phyloP scores from a whole-genome alignment of 2,329 filamentous ascomycete genomes.

The Beauveria caledonica region DNA sequence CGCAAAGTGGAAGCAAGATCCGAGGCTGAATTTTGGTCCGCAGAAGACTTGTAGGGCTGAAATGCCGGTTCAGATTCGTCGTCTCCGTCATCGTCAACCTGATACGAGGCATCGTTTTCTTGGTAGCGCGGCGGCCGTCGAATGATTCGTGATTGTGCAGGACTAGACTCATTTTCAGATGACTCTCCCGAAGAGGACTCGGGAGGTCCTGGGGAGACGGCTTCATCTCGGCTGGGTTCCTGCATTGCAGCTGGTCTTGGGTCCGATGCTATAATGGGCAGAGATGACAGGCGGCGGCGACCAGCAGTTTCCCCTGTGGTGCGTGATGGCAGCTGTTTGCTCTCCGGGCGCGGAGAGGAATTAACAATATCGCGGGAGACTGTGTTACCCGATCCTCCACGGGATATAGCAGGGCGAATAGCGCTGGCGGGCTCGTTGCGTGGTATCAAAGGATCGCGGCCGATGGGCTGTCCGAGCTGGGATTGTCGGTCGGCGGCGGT shows the following conservation, averaged over 20 bases:
- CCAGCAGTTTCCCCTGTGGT: conserved; percentile 21
- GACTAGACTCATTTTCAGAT: conserved; percentile 41
- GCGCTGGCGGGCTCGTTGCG: conserved; percentile 38
- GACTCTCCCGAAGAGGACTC: conserved; percentile 33
- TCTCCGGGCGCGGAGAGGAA: conserved; percentile 22
- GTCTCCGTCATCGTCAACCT: conserved; percentile 48
- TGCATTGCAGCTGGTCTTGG: neutral
- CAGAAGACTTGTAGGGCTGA: conserved; percentile 35
- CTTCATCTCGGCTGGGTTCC: conserved; percentile 18
- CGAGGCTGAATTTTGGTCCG: conserved; percentile 28
- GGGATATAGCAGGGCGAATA: conserved; percentile 36
- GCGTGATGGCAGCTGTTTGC: conserved; percentile 17
- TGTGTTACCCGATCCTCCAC: conserved; percentile 39
- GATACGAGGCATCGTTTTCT: conserved; percentile 29
- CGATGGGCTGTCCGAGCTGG: conserved; percentile 47
- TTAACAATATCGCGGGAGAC: conserved; percentile 29
- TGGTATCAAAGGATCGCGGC: conserved; percentile 47
- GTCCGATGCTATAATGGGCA: conserved; percentile 27
- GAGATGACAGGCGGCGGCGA: conserved; percentile 36
- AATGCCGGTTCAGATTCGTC: conserved; percentile 51
- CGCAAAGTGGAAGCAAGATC: conserved; percentile 47
- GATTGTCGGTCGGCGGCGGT: conserved; percentile 31
- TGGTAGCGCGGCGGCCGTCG: conserved; percentile 48
- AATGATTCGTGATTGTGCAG: conserved; percentile 52
- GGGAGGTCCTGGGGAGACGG: conserved; percentile 27